Evolutionary conservation across 345 rosid species (phyloP), one percentile per base, ranked within the genome.

Genomic region (Alliaria petiolata): DNA sequence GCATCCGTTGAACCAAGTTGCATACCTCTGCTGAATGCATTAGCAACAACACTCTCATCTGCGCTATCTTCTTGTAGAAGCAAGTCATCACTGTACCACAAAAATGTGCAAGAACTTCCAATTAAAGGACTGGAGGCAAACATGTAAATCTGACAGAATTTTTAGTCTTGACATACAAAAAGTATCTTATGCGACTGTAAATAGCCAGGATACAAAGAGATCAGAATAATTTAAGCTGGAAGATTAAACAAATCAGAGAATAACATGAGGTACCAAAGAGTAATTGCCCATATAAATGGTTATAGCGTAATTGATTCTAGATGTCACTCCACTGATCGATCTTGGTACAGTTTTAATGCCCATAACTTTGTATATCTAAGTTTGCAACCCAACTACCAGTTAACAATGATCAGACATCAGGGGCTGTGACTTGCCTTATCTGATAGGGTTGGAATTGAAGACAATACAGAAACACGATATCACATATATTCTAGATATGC

Each of bases 41-140:
- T 65, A 69, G 83, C 74, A 66, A 95, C 26, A 75, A 60, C 76
- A 72, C 79, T 80, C 75, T 77, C 85, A 62, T 87, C 90, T 10
- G 82, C 58, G 33, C 86, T 83, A 84, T 88, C 97, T 71, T 95
- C 99, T 84, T 95, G 87, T 65, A 95, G 79, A 63, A 95, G 89
- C 54, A 84, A 88, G 4, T 95, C 99, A 55, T 88, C 99, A 57
- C 99, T 95, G 83, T 65, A 80, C 64, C 52, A 68, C 11, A 79
- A 55, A 15, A n/a, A 9, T 36, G 31, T 56, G 70, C 39, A 62
- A 69, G 30, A 54, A 54, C 26, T 54, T 62, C 58, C 50, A 62
- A 30, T 28, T 12, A 14, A 53, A 31, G 26, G 67, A 70, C 9
- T 56, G 43, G 31, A 58, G 53, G 42, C 3, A 56, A 47, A 39